Conservation (phyloP, 1,139 yeast species). For the Saccharomyces hybrid region DNA sequence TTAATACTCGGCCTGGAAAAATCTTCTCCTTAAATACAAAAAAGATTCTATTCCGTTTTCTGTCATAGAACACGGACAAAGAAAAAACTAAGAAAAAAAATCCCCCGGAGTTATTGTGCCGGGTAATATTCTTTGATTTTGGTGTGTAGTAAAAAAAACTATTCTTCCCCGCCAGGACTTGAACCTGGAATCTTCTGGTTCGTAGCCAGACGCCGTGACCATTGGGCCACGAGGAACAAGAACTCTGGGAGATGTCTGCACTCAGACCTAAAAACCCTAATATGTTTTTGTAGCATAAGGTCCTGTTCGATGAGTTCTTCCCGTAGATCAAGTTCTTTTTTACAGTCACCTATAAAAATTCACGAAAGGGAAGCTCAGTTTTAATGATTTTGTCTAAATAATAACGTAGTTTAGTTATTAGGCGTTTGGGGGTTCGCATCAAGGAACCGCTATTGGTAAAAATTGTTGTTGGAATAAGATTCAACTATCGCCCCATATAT, state of each 20-base stretch:
- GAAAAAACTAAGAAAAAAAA: neutral
- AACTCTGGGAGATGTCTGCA: neutral
- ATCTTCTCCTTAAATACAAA: neutral
- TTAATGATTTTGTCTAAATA: neutral
- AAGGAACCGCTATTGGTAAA: neutral
- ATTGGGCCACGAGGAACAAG: conserved; percentile 80
- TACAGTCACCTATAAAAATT: neutral
- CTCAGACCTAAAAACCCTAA: too few species aligned
- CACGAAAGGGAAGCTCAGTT: neutral
- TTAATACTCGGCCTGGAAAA: neutral
- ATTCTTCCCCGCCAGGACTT: conserved; percentile 92
- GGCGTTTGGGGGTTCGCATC: neutral
- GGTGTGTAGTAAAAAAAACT: conserved; percentile 22
- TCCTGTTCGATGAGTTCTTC: too few species aligned
- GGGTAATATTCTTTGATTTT: neutral
- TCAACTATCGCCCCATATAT: too few species aligned
- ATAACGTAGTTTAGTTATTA: neutral
- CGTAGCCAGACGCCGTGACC: conserved; percentile 93
- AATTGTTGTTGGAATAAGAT: neutral
- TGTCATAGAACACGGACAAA: neutral
- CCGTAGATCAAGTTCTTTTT: too few species aligned
- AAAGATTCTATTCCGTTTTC: neutral
- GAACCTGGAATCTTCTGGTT: conserved; percentile 93
- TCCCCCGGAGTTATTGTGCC: neutral
- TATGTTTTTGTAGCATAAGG: neutral